Evolutionary conservation across 2,329 filamentous ascomycete genomes (phyloP).

Genomic region (Podosphaera fusca): DNA sequence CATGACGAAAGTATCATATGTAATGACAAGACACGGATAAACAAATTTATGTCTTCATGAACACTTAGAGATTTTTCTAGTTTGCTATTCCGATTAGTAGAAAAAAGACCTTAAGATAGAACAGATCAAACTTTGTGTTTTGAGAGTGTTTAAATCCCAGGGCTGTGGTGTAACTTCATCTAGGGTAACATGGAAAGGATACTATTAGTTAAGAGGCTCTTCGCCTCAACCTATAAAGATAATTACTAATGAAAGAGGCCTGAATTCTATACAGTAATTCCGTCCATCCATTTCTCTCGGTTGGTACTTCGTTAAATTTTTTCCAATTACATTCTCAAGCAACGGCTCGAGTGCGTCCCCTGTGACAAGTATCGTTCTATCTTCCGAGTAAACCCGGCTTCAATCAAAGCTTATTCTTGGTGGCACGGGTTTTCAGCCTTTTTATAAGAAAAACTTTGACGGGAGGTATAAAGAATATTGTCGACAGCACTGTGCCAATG

Average conservation of each 20-base stretch:
- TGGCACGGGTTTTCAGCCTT: constrained; percentile 33
- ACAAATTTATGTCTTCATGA: background rate
- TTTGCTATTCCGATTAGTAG: background rate
- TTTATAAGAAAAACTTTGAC: constrained; percentile 38
- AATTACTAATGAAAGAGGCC: background rate
- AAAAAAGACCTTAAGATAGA: background rate
- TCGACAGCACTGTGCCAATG: constrained; percentile 37
- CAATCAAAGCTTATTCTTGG: constrained; percentile 18
- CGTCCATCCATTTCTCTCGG: too few relatives aligned
- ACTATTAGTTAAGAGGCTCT: too few relatives aligned
- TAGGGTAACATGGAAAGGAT: too few relatives aligned
- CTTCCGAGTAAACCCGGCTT: constrained; percentile 14
- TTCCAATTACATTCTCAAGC: too few relatives aligned
- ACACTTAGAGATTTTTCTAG: background rate
- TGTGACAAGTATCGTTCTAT: too few relatives aligned
- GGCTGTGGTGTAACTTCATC: too few relatives aligned
- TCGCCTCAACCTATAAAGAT: too few relatives aligned
- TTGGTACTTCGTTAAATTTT: too few relatives aligned
- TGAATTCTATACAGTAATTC: background rate
- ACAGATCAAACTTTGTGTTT: background rate
- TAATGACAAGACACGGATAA: background rate
- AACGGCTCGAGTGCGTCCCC: too few relatives aligned
- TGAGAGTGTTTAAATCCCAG: too few relatives aligned
- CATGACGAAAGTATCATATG: background rate
- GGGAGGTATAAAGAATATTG: constrained; percentile 60